phyloP scores from a whole-genome alignment of 2,329 filamentous ascomycete species.

The Botrytis hyacinthi region DNA sequence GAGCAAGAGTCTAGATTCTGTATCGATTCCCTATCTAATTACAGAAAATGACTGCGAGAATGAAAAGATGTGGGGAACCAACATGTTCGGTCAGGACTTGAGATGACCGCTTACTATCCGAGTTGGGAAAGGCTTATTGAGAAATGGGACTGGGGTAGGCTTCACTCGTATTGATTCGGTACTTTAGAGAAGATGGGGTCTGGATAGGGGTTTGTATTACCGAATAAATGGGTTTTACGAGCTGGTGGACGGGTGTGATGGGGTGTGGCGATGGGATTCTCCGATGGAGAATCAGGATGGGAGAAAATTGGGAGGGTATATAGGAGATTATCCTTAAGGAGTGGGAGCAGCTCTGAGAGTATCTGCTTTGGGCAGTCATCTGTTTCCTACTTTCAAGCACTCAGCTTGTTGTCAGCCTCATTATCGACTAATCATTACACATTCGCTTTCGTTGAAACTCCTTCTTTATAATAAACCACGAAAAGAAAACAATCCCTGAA shows the following conservation, averaged over 20 bases:
- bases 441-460: not conserved
- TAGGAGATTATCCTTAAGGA: not conserved
- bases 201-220: not conserved
- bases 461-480: not conserved
- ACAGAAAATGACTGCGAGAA: not conserved
- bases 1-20: not conserved
- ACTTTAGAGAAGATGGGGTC: not conserved
- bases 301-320: not conserved
- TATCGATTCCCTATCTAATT: not conserved
- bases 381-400: not conserved
- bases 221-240: not conserved
- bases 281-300: not conserved
- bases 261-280: not conserved
- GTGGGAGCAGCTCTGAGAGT: not conserved
- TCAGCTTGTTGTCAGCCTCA: not conserved
- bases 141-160: not conserved
- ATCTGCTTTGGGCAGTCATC: not conserved
- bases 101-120: not conserved
- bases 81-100: not conserved
- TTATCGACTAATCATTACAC: not conserved
- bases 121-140: not conserved
- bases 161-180: not conserved
- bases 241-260: not conserved
- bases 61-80: not conserved
- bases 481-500: accelerated